A percentile compares a stretch with the other conserved stretches of the same genome.
phyloP scores from a whole-genome alignment of 1,284 basidiomycete species.

The Sporisorium exsertum region DNA sequence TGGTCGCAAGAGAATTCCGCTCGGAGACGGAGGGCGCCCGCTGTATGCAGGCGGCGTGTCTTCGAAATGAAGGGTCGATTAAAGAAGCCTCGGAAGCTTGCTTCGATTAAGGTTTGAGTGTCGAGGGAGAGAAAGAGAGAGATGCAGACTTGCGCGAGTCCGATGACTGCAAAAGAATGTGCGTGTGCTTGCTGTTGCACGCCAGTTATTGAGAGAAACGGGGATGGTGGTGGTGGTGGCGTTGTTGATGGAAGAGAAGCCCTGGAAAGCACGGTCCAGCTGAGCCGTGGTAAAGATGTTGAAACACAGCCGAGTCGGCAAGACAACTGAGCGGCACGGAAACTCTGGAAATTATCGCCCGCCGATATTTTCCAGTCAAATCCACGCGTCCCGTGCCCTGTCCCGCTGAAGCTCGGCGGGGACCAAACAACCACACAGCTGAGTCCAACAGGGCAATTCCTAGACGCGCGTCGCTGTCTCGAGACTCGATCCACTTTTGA shows the following conservation, averaged over 20 bases:
- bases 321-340: no score
- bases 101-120: neutral
- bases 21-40: neutral
- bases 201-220: neutral
- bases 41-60: no score
- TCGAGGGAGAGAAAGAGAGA: neutral
- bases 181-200: neutral
- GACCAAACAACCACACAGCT: neutral
- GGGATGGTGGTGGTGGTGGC: neutral
- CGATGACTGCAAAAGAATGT: neutral
- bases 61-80: neutral
- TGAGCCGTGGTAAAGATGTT: no score
- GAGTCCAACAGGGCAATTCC: neutral
- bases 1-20: neutral
- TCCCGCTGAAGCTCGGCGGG: neutral
- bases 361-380: no score
- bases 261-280: no score
- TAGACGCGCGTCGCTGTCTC: neutral
- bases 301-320: neutral
- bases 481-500: neutral
- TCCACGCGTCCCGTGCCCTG: no score
- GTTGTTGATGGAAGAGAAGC: neutral
- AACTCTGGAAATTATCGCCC: no score
- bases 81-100: neutral
- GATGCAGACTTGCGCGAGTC: neutral